These are phyloP conservation scores for Cymbopogon citratus DNA, from an alignment of 176 grass and related monocot species.

Conservation along the genomic window DNA sequence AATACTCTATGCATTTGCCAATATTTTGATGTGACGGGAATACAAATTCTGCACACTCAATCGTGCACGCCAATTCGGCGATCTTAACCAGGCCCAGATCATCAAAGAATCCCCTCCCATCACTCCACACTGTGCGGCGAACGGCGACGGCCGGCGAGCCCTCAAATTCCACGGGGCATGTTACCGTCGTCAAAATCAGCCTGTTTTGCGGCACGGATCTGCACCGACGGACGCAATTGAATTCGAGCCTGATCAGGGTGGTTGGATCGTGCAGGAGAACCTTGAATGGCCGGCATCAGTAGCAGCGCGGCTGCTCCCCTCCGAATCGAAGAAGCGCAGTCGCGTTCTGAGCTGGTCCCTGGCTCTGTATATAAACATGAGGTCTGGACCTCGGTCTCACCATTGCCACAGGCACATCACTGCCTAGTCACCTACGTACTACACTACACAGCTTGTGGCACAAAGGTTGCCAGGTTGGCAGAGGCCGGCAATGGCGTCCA, in stretches of 20 bases:
- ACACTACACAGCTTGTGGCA: background rate
- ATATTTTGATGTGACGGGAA: no score
- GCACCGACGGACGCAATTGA: slow-evolving; percentile 43
- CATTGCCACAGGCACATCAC: background rate
- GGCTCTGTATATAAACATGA: slow-evolving; percentile 9
- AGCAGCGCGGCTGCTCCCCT: background rate
- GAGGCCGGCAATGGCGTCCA: slow-evolving; percentile 48
- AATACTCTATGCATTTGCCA: no score
- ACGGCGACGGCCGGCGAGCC: background rate
- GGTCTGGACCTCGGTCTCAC: background rate
- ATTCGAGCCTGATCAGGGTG: slow-evolving; percentile 25
- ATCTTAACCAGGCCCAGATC: no score
- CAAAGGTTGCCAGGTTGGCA: no score
- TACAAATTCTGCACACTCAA: no score
- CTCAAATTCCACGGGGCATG: background rate
- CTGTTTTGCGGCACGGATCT: background rate
- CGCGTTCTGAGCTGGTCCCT: background rate
- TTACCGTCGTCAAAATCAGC: background rate
- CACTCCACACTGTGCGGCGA: background rate
- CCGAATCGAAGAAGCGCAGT: background rate
- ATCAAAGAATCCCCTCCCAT: background rate
- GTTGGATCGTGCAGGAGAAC: slow-evolving; percentile 32
- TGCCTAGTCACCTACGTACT: no score
- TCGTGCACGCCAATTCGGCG: no score
- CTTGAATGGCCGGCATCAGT: slow-evolving; percentile 40